phyloP scores from a whole-genome alignment of 2,329 filamentous ascomycete genomes.

The Sclerotinia glacialis region DNA sequence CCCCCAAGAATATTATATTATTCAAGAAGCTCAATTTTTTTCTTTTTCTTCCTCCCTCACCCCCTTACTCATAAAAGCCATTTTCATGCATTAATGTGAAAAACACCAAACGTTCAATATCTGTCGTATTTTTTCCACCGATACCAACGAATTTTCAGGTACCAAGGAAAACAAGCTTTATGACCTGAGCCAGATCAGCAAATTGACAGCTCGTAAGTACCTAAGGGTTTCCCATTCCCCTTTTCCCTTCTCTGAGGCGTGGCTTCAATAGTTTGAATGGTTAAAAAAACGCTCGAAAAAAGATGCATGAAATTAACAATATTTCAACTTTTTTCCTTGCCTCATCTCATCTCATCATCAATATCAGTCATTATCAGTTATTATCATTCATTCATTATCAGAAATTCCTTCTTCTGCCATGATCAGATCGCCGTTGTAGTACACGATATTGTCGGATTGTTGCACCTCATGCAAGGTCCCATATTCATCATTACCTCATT shows the following conservation, averaged over 20 bases:
- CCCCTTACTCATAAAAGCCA: constrained; percentile 6
- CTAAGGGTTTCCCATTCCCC: background rate
- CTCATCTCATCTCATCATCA: constrained; percentile 13
- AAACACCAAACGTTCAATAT: background rate
- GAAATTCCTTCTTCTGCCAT: background rate
- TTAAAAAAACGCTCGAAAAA: background rate
- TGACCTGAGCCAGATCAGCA: background rate
- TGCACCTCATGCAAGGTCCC: constrained; percentile 17
- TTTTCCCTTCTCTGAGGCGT: background rate
- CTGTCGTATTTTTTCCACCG: background rate
- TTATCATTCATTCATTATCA: too few species aligned
- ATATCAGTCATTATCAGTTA: background rate
- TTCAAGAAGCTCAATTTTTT: constrained; percentile 1
- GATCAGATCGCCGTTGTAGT: constrained; percentile 14
- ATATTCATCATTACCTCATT: constrained; percentile 15
- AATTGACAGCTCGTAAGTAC: background rate
- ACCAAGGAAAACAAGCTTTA: constrained; percentile 8
- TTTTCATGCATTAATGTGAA: background rate
- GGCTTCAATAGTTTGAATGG: constrained; percentile 21
- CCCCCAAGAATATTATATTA: background rate
- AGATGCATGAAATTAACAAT: background rate
- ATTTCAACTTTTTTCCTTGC: constrained; percentile 5
- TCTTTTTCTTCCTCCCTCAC: background rate
- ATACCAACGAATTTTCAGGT: background rate
- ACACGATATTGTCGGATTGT: constrained; percentile 13